Conservation (phyloP, 768 basidiomycete species). For the Exsudoporus frostii region DNA sequence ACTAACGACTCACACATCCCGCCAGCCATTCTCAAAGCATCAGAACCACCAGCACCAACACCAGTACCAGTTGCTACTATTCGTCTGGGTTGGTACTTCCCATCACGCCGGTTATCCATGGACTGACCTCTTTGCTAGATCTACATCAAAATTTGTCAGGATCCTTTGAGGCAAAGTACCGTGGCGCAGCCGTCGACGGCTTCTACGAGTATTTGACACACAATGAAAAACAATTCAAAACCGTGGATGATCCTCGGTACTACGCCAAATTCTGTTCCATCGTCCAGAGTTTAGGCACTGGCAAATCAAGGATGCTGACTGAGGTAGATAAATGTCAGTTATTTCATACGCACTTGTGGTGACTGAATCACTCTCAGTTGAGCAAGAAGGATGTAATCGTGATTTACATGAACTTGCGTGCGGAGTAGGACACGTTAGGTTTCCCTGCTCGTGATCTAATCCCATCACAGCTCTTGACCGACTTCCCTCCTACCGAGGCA, state of each 20-base stretch:
- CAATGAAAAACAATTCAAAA: conserved; percentile 8
- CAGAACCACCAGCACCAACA: too few species aligned
- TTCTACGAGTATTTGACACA: conserved; percentile 18
- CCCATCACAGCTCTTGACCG: conserved; percentile 12
- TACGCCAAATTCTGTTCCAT: not conserved
- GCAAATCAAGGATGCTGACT: conserved; percentile 8
- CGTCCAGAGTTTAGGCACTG: conserved; percentile 15
- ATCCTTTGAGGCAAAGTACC: too few species aligned
- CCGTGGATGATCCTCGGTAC: not conserved
- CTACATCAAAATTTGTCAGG: too few species aligned
- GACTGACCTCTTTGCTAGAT: too few species aligned
- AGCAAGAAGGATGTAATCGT: conserved; percentile 1
- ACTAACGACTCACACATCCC: too few species aligned
- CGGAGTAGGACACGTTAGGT: not conserved
- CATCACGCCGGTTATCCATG: too few species aligned
- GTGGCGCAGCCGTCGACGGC: conserved; percentile 10
- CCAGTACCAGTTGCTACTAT: too few species aligned
- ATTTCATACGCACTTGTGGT: not conserved
- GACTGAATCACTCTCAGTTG: not conserved
- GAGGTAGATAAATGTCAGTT: conserved; percentile 11
- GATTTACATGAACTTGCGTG: conserved; percentile 17
- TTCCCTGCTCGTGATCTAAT: conserved; percentile 16
- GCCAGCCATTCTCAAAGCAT: too few species aligned
- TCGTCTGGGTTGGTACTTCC: too few species aligned
- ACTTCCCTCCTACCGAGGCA: not conserved